Evolutionary conservation across 2,329 filamentous ascomycete species (phyloP).

Genomic region (Pseudophaeomoniella oleicola): DNA sequence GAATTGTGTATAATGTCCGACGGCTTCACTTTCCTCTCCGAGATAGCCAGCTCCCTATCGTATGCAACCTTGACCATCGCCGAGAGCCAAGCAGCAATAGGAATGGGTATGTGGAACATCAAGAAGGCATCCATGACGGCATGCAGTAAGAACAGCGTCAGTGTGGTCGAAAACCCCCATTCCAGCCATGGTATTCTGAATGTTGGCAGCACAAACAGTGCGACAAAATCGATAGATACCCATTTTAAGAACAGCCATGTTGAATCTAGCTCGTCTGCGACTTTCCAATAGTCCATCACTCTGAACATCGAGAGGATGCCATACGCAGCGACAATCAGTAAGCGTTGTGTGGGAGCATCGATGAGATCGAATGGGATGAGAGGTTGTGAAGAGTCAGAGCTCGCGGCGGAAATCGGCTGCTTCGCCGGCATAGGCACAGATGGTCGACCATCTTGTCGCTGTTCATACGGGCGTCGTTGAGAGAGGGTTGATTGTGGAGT

Average conservation of each 20-base stretch:
- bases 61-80: slow-evolving; percentile 68
- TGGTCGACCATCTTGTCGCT: slow-evolving; percentile 9
- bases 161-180: slow-evolving; percentile 62
- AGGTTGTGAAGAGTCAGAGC: neutral
- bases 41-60: slow-evolving; percentile 83
- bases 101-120: slow-evolving; percentile 83
- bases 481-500: slow-evolving; percentile 45
- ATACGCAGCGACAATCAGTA: slow-evolving; percentile 76
- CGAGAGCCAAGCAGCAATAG: slow-evolving; percentile 58
- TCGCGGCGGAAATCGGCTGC: neutral
- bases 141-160: slow-evolving; percentile 57
- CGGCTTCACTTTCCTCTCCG: slow-evolving; percentile 83
- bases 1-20: slow-evolving; percentile 79
- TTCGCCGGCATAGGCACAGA: slow-evolving; percentile 12
- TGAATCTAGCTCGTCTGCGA: slow-evolving; percentile 75
- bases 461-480: slow-evolving; percentile 17
- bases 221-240: slow-evolving; percentile 72
- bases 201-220: slow-evolving; percentile 73
- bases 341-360: slow-evolving; percentile 79
- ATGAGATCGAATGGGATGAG: slow-evolving; percentile 68
- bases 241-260: slow-evolving; percentile 88
- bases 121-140: slow-evolving; percentile 64
- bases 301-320: slow-evolving; percentile 64
- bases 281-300: slow-evolving; percentile 68
- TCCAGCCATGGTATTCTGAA: slow-evolving; percentile 94